phyloP scores from a whole-genome alignment of 345 rosid genomes.

The Populus simonii region DNA sequence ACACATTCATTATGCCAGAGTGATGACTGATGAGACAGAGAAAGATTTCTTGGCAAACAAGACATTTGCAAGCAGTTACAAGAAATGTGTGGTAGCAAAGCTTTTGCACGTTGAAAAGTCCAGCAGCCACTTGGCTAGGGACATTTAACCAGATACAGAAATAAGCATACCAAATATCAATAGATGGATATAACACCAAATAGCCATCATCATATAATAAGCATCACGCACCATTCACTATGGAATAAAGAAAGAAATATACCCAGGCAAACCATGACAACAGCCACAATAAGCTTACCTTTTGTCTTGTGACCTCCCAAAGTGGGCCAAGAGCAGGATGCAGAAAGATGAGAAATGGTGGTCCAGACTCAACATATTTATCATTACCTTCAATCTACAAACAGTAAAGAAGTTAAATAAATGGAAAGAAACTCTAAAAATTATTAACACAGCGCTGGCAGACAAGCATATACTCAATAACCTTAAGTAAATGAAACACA shows the following conservation, averaged over 20 bases:
- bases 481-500: neutral
- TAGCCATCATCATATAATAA: neutral
- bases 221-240: neutral
- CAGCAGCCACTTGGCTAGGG: too few relatives aligned
- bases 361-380: conserved; percentile 57
- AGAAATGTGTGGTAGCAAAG: conserved; percentile 8
- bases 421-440: conserved; percentile 8
- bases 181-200: neutral
- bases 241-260: neutral
- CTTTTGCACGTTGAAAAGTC: neutral
- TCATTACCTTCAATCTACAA: conserved; percentile 64
- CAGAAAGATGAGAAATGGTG: conserved; percentile 83
- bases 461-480: neutral
- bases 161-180: neutral
- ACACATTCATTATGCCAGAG: neutral
- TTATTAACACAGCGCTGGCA: neutral
- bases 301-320: conserved; percentile 88
- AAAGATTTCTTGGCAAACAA: neutral
- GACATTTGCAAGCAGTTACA: neutral
- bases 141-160: neutral
- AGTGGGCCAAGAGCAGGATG: conserved; percentile 96
- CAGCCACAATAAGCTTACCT: conserved; percentile 42
- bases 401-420: conserved; percentile 10
- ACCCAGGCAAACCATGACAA: neutral
- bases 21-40: neutral